Evolutionary conservation across 495 filamentous ascomycete genomes (phyloP), one percentile per base, ranked within the genome.

Genomic region (Penicillium ucsense): DNA sequence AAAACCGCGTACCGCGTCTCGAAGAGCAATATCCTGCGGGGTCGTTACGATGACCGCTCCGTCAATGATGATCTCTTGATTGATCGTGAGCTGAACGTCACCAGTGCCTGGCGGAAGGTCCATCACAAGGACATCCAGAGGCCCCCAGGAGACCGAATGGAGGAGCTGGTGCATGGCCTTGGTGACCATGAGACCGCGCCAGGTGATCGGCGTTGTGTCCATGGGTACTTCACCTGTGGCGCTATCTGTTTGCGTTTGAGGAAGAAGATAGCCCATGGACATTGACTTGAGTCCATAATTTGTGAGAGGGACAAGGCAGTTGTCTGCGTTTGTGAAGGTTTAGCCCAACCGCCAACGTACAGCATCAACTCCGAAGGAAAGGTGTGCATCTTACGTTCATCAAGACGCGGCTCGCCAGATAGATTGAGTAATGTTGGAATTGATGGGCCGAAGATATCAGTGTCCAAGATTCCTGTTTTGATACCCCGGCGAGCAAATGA

Each of bases 261-360:
- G 71, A 9, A 94, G 79, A 8, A 97, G 78, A 56, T 95, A 97
- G 40, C 94, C 94, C 84, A 99, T 95, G 3, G 88, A 95, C 92
- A 97, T 97, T 36, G 86, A 90, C 64, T 94, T 91, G 49, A 99
- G 77, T 46, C 91, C 94, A 69, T 96, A 97, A 60, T 92, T 95
- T n/a, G 83, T 85, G 28, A 97, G 66, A 0, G 94, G 94, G 27
- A 97, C 45, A 6, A 99, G 75, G 53, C 85, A 85, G 62, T 94
- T 86, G 49, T 83, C 83, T 86, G 20, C 20, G 20, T 20, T 20
- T 20, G 20, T 20, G 20, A 20, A 20, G 20, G 20, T 20, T 20
- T 2, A 20, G 20, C 20, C 20, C 20, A 20, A 20, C 20, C 20
- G 20, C 20, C 20, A 20, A 20, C 20, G 20, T 20, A 20, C 20